phyloP scores from a whole-genome alignment of 768 basidiomycete genomes.

The Galerina marginata region DNA sequence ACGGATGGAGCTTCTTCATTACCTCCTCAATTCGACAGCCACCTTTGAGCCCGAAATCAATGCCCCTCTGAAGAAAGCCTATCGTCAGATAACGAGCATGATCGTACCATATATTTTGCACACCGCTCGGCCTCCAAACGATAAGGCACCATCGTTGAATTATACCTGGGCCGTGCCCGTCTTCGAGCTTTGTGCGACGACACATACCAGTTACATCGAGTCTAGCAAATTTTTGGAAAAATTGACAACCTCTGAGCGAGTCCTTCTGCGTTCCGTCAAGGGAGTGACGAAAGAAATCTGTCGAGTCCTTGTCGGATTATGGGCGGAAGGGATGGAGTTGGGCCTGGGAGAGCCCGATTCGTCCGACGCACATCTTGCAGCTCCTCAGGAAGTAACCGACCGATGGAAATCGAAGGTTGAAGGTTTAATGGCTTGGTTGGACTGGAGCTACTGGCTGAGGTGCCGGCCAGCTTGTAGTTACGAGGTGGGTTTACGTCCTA shows the following conservation, averaged over 20 bases:
- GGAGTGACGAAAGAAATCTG: conserved; percentile 52
- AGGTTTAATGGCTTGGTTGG: conserved; percentile 53
- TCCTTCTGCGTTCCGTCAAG: conserved; percentile 35
- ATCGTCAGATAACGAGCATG: conserved; percentile 36
- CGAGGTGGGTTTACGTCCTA: conserved; percentile 36
- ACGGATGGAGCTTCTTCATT: conserved; percentile 44
- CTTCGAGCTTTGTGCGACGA: conserved; percentile 37
- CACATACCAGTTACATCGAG: conserved; percentile 35
- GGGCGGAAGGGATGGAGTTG: conserved; percentile 45
- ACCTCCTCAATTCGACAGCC: conserved; percentile 36
- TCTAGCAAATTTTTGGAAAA: not conserved
- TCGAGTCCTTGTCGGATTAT: conserved; percentile 48
- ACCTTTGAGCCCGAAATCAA: not conserved
- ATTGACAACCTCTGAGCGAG: conserved; percentile 35
- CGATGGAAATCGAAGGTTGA: conserved; percentile 41
- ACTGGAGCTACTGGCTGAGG: conserved; percentile 56
- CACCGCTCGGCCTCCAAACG: conserved; percentile 16
- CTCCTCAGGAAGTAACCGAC: not conserved
- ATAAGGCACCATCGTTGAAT: not conserved
- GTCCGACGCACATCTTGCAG: no score
- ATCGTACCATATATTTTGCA: conserved; percentile 36
- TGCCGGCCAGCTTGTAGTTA: conserved; percentile 51
- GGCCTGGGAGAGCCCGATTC: conserved; percentile 4
- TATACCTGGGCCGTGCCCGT: conserved; percentile 41
- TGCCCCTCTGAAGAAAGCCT: conserved; percentile 23